Percentiles rank a stretch among this genome's conserved stretches.
Evolutionary conservation across 257 asterid genomes (phyloP).

Genomic region (Cynanchum wilfordii): DNA sequence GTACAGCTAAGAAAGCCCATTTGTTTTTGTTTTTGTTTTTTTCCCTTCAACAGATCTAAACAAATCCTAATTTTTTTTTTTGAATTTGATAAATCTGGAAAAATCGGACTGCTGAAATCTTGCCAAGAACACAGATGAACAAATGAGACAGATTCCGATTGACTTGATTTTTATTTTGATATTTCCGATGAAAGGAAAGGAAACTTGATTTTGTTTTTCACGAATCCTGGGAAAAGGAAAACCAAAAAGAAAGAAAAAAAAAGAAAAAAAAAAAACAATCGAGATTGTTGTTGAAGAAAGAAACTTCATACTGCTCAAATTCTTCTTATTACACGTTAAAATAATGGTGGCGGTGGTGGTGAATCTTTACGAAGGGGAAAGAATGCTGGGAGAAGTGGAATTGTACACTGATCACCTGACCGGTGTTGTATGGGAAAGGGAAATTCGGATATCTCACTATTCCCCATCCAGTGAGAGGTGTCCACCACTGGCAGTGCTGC

Average conservation of each 20-base stretch:
- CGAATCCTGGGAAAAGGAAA: slow-evolving; percentile 21
- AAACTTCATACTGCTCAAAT: slow-evolving; percentile 1
- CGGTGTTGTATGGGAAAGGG: slow-evolving; percentile 55
- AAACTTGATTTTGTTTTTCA: slow-evolving; percentile 5
- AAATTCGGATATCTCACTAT: slow-evolving; percentile 66
- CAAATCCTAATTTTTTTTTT: slow-evolving; percentile 23
- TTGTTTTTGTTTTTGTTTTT: slow-evolving; percentile 8
- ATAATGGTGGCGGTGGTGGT: slow-evolving; percentile 43
- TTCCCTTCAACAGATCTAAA: slow-evolving; percentile 25
- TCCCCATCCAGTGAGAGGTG: slow-evolving; percentile 88
- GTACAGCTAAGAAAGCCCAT: background rate
- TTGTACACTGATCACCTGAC: slow-evolving; percentile 40
- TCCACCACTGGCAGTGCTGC: slow-evolving; percentile 90
- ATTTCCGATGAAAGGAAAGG: slow-evolving; percentile 9
- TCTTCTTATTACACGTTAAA: background rate
- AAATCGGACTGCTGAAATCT: slow-evolving; percentile 32
- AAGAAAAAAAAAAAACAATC: background rate
- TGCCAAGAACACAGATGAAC: slow-evolving; percentile 17
- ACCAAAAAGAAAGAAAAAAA: too few species aligned
- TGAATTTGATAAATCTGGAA: slow-evolving; percentile 34
- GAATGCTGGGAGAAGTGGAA: slow-evolving; percentile 76
- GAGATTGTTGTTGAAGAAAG: slow-evolving; percentile 15
- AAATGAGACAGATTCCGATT: slow-evolving; percentile 26
- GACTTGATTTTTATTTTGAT: slow-evolving; percentile 26
- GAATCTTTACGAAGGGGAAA: slow-evolving; percentile 66